Base-by-base conservation (phyloP, 345 rosid species). In the Syzygium oleosum region DNA sequence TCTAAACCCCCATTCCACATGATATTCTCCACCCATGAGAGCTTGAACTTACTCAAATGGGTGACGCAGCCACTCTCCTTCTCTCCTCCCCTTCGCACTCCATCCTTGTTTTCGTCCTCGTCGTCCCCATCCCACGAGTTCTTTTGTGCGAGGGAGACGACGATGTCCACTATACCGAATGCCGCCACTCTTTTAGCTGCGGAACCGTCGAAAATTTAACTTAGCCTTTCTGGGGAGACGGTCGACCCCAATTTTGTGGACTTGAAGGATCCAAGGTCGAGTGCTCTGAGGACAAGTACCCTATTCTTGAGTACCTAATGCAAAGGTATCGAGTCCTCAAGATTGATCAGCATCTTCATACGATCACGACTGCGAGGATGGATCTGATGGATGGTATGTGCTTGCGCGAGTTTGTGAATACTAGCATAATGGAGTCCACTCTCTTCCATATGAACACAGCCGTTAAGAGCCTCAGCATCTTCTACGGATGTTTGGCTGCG, bases 401-500 rank as follows among this genome's bases (percentile, higher is more conserved):
- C 25, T 23, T 54, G 55, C 90, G 87, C 8, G 0, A 25, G 38
- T 19, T 9, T 13, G 0, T 15, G 16, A 88, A 61, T 85, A 88
- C 85, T 14, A 34, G 43, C 78, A 87, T 58, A 1, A 56, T 56
- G n/a, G n/a, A 56, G 10, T 23, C 6, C n/a, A 56, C 63, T 23
- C n/a, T 56, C 5, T 56, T 56, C 9, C 23, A 25, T 52, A 15
- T 14, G 54, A 52, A 5, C 46, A 1, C 7, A 43, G 46, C 46
- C 46, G 46, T 43, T 43, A 6, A 6, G 46, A 43, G 46, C 54
- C 19, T 17, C 54, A 14, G 54, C 63, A 34, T 96, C 10, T 91
- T 86, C 87, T 52, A 88, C 3, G 87, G 86, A 78, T 94, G 94
- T 79, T 2, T 27, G 17, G 22, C 0, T 17, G 43, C 61, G 2